Percentiles rank a stretch among this genome's conserved stretches.
These are phyloP conservation scores for Mortierella alpina DNA, from an alignment of 192 early-diverging fungal species.

Conservation along the genomic window DNA sequence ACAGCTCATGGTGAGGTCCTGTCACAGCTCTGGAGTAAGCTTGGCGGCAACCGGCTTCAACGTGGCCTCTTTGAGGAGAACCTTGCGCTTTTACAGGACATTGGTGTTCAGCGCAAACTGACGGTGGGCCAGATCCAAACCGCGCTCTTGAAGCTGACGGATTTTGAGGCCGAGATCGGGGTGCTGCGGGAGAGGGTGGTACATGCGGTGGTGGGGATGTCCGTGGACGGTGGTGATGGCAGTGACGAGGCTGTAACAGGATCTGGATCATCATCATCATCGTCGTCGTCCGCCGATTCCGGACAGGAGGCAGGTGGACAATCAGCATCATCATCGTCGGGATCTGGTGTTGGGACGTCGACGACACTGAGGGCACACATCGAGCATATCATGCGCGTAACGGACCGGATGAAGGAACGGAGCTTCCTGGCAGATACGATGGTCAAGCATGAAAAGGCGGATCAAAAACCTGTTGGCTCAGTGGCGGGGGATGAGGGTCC, in stretches of 20 bases:
- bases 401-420: conserved; percentile 36
- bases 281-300: background rate
- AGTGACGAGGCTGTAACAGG: background rate
- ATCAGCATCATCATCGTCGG: background rate
- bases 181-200: conserved; percentile 58
- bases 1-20: conserved; percentile 32
- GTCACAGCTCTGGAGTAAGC: conserved; percentile 41
- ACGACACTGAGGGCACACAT: conserved; percentile 26
- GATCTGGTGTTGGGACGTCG: background rate
- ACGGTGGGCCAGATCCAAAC: conserved; percentile 54
- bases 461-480: background rate
- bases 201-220: conserved; percentile 21
- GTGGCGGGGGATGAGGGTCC: background rate
- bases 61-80: conserved; percentile 52
- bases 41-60: conserved; percentile 48
- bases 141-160: conserved; percentile 57
- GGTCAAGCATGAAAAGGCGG: conserved; percentile 3
- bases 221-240: background rate
- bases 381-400: conserved; percentile 40
- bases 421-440: conserved; percentile 24
- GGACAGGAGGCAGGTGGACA: background rate
- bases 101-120: conserved; percentile 55
- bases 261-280: background rate
- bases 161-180: conserved; percentile 65
- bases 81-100: conserved; percentile 43